Evolutionary conservation across 2,329 filamentous ascomycete genomes (phyloP).

Genomic region (Fusarium gaditjirri): DNA sequence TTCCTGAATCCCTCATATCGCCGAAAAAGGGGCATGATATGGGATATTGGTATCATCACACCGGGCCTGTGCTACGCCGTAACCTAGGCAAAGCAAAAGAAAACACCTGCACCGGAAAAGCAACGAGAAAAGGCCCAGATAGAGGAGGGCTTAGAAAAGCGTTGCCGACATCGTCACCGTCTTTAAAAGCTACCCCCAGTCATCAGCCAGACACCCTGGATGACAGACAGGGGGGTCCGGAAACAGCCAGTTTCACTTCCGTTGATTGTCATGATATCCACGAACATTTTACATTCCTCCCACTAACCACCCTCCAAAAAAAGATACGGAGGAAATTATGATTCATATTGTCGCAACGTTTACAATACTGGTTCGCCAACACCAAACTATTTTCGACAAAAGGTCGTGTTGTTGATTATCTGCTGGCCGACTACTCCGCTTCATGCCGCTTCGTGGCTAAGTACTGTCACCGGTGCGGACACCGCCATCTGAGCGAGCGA

Average conservation of each 20-base stretch:
- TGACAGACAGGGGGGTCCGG: conserved; percentile 34
- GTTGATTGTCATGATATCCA: conserved; percentile 33
- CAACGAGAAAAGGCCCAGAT: conserved; percentile 14
- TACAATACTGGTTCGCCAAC: conserved; percentile 20
- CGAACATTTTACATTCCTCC: conserved; percentile 19
- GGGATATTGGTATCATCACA: conserved; percentile 7
- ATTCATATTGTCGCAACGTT: conserved; percentile 15
- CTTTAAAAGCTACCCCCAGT: conserved; percentile 23
- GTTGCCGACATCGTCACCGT: conserved; percentile 24
- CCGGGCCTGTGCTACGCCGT: conserved; percentile 29
- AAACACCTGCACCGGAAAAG: conserved; percentile 24
- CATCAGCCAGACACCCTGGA: conserved; percentile 24
- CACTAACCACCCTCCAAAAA: conserved; percentile 28
- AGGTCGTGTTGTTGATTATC: conserved; percentile 26
- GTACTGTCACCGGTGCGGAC: conserved; percentile 36
- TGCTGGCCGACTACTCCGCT: conserved; percentile 36
- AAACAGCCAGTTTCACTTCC: conserved; percentile 34
- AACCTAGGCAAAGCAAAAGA: conserved; percentile 13
- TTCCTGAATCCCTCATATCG: conserved; percentile 32
- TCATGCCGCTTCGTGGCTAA: conserved; percentile 36
- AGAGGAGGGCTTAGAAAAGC: conserved; percentile 8
- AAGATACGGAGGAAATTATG: conserved; percentile 2
- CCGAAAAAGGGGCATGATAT: conserved; percentile 25
- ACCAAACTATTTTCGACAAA: conserved; percentile 10
- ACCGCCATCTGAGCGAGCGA: conserved; percentile 31